Evolutionary conservation across 345 rosid genomes (phyloP).

Genomic region (Ceriops zippeliana): DNA sequence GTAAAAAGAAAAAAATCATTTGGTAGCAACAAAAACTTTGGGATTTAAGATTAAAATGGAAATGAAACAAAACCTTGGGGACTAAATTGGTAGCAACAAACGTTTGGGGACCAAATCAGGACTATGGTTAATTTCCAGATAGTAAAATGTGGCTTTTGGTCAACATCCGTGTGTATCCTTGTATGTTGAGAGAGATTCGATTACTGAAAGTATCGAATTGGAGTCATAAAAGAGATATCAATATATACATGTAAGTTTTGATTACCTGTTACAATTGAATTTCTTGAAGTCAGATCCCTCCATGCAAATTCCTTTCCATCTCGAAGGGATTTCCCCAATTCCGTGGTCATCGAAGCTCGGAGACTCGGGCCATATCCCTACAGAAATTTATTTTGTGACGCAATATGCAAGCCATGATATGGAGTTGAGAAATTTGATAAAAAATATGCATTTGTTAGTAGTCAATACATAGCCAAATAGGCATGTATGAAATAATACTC

Average conservation of each 20-base stretch:
- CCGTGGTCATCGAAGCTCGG: constrained; percentile 56
- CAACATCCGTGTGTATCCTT: too few relatives aligned
- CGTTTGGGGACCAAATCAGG: too few relatives aligned
- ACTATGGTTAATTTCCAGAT: too few relatives aligned
- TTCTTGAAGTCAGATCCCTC: constrained; percentile 49
- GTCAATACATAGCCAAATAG: too few relatives aligned
- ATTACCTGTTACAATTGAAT: constrained; percentile 63
- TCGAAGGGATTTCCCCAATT: constrained; percentile 49
- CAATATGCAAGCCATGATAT: neutral
- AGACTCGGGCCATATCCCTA: constrained; percentile 72
- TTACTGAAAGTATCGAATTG: neutral
- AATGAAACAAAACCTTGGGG: too few relatives aligned
- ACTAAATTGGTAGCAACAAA: too few relatives aligned
- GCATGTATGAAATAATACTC: too few relatives aligned
- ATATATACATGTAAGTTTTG: too few relatives aligned
- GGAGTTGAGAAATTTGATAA: neutral
- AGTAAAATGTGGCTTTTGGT: too few relatives aligned
- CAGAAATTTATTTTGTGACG: neutral
- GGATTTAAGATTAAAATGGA: too few relatives aligned
- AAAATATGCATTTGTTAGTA: neutral
- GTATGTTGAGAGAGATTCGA: neutral
- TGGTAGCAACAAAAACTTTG: too few relatives aligned
- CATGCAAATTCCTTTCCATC: constrained; percentile 72
- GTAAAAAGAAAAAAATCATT: too few relatives aligned
- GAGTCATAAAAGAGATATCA: neutral